Conservation (phyloP, 345 rosid species). For the Psidium friedrichsthalianum region DNA sequence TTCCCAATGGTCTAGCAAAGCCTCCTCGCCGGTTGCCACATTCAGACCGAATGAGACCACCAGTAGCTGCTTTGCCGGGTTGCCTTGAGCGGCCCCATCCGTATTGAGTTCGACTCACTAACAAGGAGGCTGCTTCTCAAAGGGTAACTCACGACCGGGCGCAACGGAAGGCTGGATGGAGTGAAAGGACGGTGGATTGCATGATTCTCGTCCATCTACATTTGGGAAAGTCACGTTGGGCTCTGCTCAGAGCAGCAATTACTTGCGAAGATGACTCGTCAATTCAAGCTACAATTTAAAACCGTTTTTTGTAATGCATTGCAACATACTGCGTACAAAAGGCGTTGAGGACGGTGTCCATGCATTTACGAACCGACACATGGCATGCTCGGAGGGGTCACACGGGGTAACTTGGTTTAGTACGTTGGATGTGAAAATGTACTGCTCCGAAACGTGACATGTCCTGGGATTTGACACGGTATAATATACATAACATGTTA, state of each 20-base stretch:
- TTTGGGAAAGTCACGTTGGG: not conserved
- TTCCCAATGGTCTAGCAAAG: not conserved
- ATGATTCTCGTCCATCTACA: not conserved
- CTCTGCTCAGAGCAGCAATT: not conserved
- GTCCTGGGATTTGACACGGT: not conserved
- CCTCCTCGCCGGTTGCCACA: not conserved
- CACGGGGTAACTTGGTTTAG: not conserved
- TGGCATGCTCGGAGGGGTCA: not conserved
- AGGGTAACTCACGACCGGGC: not conserved
- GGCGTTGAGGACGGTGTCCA: not conserved
- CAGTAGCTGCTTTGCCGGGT: not conserved
- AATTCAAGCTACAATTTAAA: not conserved
- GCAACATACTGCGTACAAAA: not conserved
- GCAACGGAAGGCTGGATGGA: not conserved
- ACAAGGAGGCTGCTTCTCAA: not conserved
- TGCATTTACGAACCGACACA: not conserved
- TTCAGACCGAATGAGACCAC: not conserved
- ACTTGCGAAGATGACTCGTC: not conserved
- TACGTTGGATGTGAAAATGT: not conserved
- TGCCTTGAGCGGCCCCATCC: not conserved
- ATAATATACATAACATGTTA: too few species aligned
- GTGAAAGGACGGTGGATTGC: not conserved
- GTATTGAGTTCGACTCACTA: accelerated
- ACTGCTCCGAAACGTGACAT: accelerated
- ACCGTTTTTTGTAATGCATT: not conserved